Evolutionary conservation across 2,329 filamentous ascomycete species (phyloP), one percentile per base, ranked within the genome.

Genomic region (Cucurbitaria berberidis): DNA sequence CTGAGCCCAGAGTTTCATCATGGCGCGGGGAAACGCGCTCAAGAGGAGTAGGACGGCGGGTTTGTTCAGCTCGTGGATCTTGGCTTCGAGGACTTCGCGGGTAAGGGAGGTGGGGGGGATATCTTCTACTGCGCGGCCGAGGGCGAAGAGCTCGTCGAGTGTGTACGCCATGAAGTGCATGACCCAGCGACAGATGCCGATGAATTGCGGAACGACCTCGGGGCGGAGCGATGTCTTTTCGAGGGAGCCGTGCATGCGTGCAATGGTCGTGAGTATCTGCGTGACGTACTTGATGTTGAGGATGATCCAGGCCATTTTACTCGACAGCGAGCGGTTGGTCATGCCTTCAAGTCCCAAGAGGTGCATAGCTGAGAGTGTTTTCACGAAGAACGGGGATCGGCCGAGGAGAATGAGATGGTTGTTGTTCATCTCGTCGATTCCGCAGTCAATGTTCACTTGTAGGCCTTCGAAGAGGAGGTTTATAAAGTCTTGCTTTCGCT

Each of bases 121-220:
- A 38, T 61, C 46, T 39, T 62, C 49, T 13, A 74, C 19, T 8
- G 50, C 48, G 47, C 62, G 66, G 0, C 67, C 67, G 5, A 73
- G 34, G 6, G 62, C 51, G 48, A 76, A 65, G 42, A 87, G 70
- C 26, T 82, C 81, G 60, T 84, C 81, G 35, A 86, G 67, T 24
- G 86, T 74, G 65, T 80, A 86, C 18, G 81, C 76, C 55, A 82
- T 79, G 45, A 87, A 78, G 57, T 93, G 88, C 30, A 92, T 80
- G 0, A 85, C 85, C 93, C 93, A 97, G 67, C 84, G 87, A 3
- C 89, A 85, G 48, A 91, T 89, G 19, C 90, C 90, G 5, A 87
- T 83, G 48, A 74, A 63, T 26, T 70, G 70, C 5, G 72, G 71
- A 1, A 73, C 71, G 5, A 69, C 60, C 51, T 75, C 70, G 7